Evolutionary conservation across 2,329 filamentous ascomycete genomes (phyloP).

Genomic region (Herpotrichia juniperi): DNA sequence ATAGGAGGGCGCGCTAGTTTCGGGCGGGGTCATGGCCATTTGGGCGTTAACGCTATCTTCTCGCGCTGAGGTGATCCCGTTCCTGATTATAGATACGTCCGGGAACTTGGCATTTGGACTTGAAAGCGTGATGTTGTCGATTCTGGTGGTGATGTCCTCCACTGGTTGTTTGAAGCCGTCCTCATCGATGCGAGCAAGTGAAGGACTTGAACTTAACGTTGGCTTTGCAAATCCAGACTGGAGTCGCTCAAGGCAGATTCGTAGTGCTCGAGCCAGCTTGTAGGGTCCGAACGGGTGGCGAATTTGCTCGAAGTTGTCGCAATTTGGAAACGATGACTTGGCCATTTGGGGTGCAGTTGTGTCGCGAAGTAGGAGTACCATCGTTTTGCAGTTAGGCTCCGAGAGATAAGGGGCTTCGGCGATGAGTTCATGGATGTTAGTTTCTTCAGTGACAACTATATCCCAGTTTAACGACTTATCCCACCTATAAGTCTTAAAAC

Average conservation of each 20-base stretch:
- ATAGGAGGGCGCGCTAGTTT: background rate
- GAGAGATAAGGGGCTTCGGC: constrained; percentile 1
- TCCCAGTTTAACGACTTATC: background rate
- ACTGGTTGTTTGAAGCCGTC: background rate
- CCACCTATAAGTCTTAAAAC: constrained; percentile 9
- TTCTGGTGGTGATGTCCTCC: constrained; percentile 5
- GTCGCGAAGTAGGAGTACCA: background rate
- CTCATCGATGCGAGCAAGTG: background rate
- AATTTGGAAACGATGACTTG: constrained; percentile 5
- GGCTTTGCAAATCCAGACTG: background rate
- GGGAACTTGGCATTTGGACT: constrained; percentile 3
- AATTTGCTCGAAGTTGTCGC: constrained; percentile 40
- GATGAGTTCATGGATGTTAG: background rate
- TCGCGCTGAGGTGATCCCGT: constrained; percentile 17
- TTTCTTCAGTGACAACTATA: constrained; percentile 1
- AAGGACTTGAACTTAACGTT: too few relatives aligned
- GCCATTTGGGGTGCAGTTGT: constrained; percentile 7
- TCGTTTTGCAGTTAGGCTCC: constrained; percentile 3
- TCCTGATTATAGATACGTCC: constrained; percentile 17
- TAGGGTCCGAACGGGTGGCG: constrained; percentile 46
- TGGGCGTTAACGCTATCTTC: constrained; percentile 25
- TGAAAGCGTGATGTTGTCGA: constrained; percentile 17
- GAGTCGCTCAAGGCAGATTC: constrained; percentile 29
- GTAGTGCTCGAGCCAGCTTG: constrained; percentile 46
- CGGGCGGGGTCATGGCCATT: constrained; percentile 18